phyloP scores from a whole-genome alignment of 1,284 basidiomycete genomes.

The Fomitopsis pinicola region DNA sequence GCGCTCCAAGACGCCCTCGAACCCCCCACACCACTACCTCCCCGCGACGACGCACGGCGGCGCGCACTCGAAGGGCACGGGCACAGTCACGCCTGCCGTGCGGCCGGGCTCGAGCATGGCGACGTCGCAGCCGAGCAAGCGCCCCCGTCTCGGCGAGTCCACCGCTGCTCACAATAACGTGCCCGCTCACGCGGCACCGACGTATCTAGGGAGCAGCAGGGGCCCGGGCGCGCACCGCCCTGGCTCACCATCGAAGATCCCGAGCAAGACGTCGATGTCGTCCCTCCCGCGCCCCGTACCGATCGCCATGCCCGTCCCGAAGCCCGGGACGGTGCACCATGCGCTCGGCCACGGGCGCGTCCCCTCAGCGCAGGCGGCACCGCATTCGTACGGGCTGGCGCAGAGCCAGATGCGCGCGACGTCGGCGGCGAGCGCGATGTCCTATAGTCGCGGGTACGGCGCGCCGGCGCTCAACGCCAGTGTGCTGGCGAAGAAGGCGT shows the following conservation, averaged over 20 bases:
- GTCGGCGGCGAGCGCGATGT: constrained; percentile 14
- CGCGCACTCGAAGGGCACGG: constrained; percentile 22
- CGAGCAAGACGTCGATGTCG: constrained; percentile 30
- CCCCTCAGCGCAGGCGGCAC: constrained; percentile 21
- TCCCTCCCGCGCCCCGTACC: constrained; percentile 32
- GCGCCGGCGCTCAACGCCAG: constrained; percentile 13
- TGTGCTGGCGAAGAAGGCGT: constrained; percentile 39
- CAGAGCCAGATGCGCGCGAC: constrained; percentile 9
- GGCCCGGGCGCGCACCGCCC: constrained; percentile 12
- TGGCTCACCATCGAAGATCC: constrained; percentile 44
- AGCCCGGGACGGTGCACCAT: constrained; percentile 44
- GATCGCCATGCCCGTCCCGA: constrained; percentile 42
- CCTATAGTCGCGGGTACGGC: constrained; percentile 14
- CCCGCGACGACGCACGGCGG: constrained; percentile 17
- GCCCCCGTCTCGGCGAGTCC: constrained; percentile 46
- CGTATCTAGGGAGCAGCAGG: constrained; percentile 12
- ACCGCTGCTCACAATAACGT: constrained; percentile 17
- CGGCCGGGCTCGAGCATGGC: constrained; percentile 44
- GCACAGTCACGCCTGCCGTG: constrained; percentile 55
- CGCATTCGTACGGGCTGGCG: constrained; percentile 18
- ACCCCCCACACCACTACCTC: constrained; percentile 29
- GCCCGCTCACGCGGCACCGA: constrained; percentile 11
- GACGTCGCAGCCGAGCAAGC: constrained; percentile 46
- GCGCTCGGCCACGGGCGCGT: constrained; percentile 45
- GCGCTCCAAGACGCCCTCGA: constrained; percentile 56